Evolutionary conservation across 768 basidiomycete genomes (phyloP), one percentile per base, ranked within the genome.

Genomic region (Trametes cubensis): DNA sequence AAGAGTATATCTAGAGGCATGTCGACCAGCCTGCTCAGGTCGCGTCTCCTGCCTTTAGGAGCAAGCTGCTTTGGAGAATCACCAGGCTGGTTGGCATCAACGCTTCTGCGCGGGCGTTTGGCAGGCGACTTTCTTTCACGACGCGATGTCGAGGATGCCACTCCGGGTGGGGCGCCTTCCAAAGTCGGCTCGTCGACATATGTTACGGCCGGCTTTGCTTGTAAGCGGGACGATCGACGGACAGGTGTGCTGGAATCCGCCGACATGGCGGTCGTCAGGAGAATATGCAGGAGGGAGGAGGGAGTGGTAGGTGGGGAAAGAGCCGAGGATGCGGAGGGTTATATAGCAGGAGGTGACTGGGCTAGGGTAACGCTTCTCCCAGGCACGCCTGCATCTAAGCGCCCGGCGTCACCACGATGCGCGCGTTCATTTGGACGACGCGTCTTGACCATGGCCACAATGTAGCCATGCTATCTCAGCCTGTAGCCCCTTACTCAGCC

Each of bases 1-100:
- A 54, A 59, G 23, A 63, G 45, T 0, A 63, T 63, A 28, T 63
- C 62, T 3, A 63, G 57, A n/a, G 62, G 62, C 62, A 63, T 63
- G 57, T 63, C 62, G 20, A 57, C 56, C 6, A 63, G 61, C 61
- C 51, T 62, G 41, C 61, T 62, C 40, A 62, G 26, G 6, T 13
- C n/a, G 25, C 60, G 60, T 20, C 60, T 20, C 20, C 60, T 26
- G 15, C 44, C 25, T 41, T 38, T 55, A 3, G 46, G 56, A n/a
- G 15, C 56, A 11, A 58, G 21, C 15, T 38, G 23, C 7, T 58
- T 58, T 5, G 46, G 4, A 23, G 46, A 20, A 0, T 7, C 34
- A 7, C 15, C 51, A 4, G 26, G 4, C 39, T 21, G 34, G 1
- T 49, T 47, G 3, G 34, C 47, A 34, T 23, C 21, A 0, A 40